These are phyloP conservation scores for Mercurialis annua DNA, from an alignment of 345 rosid species.

Conservation along the genomic window DNA sequence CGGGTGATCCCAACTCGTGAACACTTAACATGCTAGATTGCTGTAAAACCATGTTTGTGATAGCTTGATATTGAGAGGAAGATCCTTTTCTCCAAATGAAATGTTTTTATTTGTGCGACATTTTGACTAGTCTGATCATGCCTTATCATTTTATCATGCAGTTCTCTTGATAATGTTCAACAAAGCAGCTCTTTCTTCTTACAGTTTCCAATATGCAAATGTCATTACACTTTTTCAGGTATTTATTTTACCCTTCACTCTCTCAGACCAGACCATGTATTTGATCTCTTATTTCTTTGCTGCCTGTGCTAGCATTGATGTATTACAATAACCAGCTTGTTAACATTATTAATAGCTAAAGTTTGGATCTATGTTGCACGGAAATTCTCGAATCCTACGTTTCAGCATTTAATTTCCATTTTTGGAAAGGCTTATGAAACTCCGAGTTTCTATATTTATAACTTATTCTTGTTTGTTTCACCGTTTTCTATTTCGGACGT, in stretches of 20 bases:
- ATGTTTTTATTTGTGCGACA: neutral
- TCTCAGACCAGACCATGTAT: neutral
- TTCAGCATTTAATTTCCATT: too few species aligned
- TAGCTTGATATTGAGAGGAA: neutral
- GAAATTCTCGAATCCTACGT: too few species aligned
- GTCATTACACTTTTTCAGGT: constrained; percentile 73
- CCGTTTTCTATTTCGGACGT: too few species aligned
- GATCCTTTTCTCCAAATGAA: neutral
- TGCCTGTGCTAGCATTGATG: neutral
- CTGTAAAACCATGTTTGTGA: neutral
- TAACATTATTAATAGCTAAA: too few species aligned
- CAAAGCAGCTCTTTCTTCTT: constrained; percentile 73
- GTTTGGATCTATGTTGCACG: too few species aligned
- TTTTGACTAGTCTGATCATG: constrained; percentile 2
- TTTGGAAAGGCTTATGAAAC: too few species aligned
- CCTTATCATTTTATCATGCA: constrained; percentile 31
- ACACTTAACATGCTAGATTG: too few species aligned
- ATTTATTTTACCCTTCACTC: constrained; percentile 3
- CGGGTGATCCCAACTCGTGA: too few species aligned
- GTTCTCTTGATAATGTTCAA: constrained; percentile 73
- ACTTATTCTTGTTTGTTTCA: too few species aligned
- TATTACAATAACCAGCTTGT: too few species aligned
- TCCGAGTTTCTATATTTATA: too few species aligned
- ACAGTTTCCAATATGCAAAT: constrained; percentile 55
- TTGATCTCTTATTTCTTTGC: neutral